Base-by-base conservation (phyloP, 208 protist genomes). In the Acanthamoeba royreba region DNA sequence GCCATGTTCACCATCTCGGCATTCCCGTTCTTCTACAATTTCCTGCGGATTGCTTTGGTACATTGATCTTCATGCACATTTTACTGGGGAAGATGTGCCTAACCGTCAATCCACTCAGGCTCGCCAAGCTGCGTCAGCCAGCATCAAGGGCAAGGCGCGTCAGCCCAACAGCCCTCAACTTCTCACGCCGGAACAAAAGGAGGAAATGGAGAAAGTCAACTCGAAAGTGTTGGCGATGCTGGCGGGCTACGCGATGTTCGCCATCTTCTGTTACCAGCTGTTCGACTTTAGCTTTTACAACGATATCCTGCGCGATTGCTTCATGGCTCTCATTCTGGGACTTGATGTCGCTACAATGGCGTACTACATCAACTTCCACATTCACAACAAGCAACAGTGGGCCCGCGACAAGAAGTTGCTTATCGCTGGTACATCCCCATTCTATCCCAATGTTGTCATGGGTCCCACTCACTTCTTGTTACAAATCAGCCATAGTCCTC, bases 21-120 rank as follows among this genome's bases (percentile, higher is more conserved):
- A 28, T 83, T 83, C 43, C 72, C 72, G 43, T 83, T 83, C 72
- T 83, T 83, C 72, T 83, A 83, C 72, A 83, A 83, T 45, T 83
- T 83, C 43, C 72, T 83, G 43, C n/a, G 72, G 31, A 83, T 83
- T 45, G 72, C 72, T 19, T 4, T 83, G 31, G 72, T 83, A 38
- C 69, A 4, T 81, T 28, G 5, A 72, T 31, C 28, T 8, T 25
- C 25, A 22, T 38, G n/a, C 55, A 8, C 2, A 33, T 28, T 25
- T 15, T 17, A 19, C 55, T 28, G 5, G n/a, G 5, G 11, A 22
- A 66, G 13, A 28, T 19, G 4, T 13, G 7, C 7, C n/a, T 66
- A 28, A 0, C 5, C 7, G 22, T 31, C 58, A 7, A 31, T 33
- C 58, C 38, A 45, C 66, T 43, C 31, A 83, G 72, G 72, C 72